Conservation (phyloP, 495 filamentous ascomycete genomes). For the Amniculicola lignicola region DNA sequence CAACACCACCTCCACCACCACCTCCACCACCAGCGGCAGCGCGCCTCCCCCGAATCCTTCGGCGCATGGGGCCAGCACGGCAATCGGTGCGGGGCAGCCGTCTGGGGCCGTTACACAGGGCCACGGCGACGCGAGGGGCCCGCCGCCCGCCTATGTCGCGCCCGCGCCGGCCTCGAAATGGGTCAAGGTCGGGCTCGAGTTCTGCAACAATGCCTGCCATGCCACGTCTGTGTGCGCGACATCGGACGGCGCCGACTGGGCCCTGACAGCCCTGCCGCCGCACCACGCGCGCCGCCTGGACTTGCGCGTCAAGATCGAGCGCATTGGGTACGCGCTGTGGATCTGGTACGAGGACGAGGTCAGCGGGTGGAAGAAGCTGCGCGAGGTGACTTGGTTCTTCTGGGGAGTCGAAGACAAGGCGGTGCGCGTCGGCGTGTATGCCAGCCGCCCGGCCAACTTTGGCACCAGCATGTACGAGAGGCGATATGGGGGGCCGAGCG, state of each 20-base stretch:
- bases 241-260: slow-evolving; percentile 57
- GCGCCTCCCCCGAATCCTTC: slow-evolving; percentile 1
- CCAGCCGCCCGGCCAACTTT: slow-evolving; percentile 51
- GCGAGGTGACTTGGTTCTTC: slow-evolving; percentile 61
- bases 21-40: neutral
- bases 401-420: slow-evolving; percentile 59
- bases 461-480: slow-evolving; percentile 46
- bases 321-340: slow-evolving; percentile 56
- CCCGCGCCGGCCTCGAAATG: slow-evolving; percentile 49
- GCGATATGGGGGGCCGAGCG: slow-evolving; percentile 45
- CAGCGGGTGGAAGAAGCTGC: slow-evolving; percentile 55
- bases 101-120: slow-evolving; percentile 8
- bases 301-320: slow-evolving; percentile 57
- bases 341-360: slow-evolving; percentile 55
- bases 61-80: neutral
- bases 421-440: slow-evolving; percentile 57
- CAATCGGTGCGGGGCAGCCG: slow-evolving; percentile 18
- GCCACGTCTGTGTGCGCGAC: slow-evolving; percentile 56
- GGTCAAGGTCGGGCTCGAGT: slow-evolving; percentile 60
- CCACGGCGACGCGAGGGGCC: neutral
- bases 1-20: slow-evolving; percentile 3
- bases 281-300: slow-evolving; percentile 34
- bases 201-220: slow-evolving; percentile 52
- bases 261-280: slow-evolving; percentile 50
- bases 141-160: slow-evolving; percentile 35